Evolutionary conservation across 2,329 filamentous ascomycete species (phyloP).

Genomic region (Cryphonectria japonica): DNA sequence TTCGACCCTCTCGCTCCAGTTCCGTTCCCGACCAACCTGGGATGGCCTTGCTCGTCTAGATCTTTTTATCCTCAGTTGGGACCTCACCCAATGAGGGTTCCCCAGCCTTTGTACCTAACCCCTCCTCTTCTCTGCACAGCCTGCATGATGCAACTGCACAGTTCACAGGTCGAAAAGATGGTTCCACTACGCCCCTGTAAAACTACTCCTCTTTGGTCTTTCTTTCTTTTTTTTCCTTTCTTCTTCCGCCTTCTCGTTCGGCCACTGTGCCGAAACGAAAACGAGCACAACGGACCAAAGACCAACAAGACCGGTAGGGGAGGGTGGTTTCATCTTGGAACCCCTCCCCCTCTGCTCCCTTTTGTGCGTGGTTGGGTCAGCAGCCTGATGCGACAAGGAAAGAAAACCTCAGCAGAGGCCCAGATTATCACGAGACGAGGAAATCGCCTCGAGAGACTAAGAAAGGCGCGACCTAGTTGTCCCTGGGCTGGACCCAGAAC

Average conservation of each 20-base stretch:
- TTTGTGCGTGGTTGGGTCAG: not conserved
- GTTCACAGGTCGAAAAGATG: conserved; percentile 5
- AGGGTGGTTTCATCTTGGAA: not conserved
- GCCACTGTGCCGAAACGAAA: conserved; percentile 22
- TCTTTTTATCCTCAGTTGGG: conserved; percentile 15
- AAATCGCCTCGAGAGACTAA: conserved; percentile 23
- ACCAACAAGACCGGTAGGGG: not conserved
- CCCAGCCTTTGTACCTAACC: conserved; percentile 6
- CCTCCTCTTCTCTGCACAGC: conserved; percentile 21
- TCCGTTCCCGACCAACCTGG: conserved; percentile 22
- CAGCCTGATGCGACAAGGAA: conserved; percentile 4
- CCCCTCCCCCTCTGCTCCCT: not conserved
- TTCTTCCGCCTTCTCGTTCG: not conserved
- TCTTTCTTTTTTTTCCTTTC: not conserved
- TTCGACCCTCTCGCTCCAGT: not conserved
- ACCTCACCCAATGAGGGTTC: conserved; percentile 13
- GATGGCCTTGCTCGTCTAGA: conserved; percentile 23
- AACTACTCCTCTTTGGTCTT: conserved; percentile 7
- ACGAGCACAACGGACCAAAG: not conserved
- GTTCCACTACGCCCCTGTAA: conserved; percentile 15
- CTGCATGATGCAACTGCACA: conserved; percentile 20
- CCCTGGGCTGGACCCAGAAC: conserved; percentile 16
- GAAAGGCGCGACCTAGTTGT: conserved; percentile 17
- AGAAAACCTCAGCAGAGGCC: not conserved
- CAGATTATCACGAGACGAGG: conserved; percentile 12